phyloP scores from a whole-genome alignment of 2,329 filamentous ascomycete genomes.

The Elsinoe arachidis region DNA sequence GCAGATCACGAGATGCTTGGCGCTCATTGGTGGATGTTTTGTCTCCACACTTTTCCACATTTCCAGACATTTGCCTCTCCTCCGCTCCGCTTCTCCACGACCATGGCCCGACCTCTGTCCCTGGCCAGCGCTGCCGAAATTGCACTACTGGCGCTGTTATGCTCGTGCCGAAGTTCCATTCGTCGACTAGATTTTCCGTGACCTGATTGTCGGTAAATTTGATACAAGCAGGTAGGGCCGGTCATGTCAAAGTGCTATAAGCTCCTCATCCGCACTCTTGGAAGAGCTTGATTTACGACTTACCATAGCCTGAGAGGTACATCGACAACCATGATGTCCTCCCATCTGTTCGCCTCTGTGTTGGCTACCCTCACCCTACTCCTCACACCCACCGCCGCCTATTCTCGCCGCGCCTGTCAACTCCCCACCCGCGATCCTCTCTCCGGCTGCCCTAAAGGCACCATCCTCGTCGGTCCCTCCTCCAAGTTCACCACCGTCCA shows the following conservation, averaged over 20 bases:
- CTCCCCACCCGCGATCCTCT: conserved; percentile 29
- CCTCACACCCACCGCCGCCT: conserved; percentile 11
- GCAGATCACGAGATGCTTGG: conserved; percentile 3
- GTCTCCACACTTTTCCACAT: not conserved
- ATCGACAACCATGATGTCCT: not conserved
- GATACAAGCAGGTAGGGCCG: conserved; percentile 11
- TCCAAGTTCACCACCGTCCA: conserved; percentile 34
- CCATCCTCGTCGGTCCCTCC: conserved; percentile 24
- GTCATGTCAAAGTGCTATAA: conserved; percentile 4
- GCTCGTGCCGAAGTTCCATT: not conserved
- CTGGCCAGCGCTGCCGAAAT: not conserved
- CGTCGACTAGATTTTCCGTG: conserved; percentile 12
- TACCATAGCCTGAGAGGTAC: conserved; percentile 3
- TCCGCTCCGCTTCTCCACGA: conserved; percentile 11
- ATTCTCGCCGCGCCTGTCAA: conserved; percentile 27
- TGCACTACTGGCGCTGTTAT: not conserved
- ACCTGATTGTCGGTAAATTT: conserved; percentile 5
- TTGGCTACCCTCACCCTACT: conserved; percentile 6
- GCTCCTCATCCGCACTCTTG: not conserved
- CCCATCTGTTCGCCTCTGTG: not conserved
- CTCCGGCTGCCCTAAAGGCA: conserved; percentile 31
- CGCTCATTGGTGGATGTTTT: conserved; percentile 16
- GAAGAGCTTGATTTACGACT: not conserved
- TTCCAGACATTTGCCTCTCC: conserved; percentile 4
- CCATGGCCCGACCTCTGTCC: not conserved